These are phyloP conservation scores for Sphagnum tenellum DNA, from an alignment of 225 moss, liverwort and hornwort genomes.

Conservation along the genomic window DNA sequence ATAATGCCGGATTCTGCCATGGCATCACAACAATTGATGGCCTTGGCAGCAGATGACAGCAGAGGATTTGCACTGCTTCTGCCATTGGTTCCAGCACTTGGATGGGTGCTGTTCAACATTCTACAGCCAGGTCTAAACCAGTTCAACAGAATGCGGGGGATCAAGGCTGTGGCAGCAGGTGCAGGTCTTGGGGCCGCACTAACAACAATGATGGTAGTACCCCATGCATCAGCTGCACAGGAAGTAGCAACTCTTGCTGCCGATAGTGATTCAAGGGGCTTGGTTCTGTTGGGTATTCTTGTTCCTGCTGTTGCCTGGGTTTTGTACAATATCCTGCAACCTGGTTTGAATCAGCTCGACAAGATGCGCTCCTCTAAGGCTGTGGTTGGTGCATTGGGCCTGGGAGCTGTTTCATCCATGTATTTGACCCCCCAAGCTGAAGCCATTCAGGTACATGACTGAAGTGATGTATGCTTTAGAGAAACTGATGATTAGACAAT, in stretches of 20 bases:
- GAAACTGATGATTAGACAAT: no score
- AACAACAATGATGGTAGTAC: conserved; percentile 36
- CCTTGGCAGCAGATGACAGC: conserved; percentile 67
- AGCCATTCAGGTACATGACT: conserved; percentile 29
- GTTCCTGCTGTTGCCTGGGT: conserved; percentile 52
- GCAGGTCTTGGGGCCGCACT: conserved; percentile 48
- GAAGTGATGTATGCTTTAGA: no score
- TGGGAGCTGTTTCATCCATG: conserved; percentile 28
- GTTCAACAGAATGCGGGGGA: conserved; percentile 63
- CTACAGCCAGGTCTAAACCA: conserved; percentile 84
- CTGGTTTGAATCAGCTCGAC: conserved; percentile 49
- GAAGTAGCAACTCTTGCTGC: conserved; percentile 31
- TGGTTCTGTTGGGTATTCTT: conserved; percentile 41
- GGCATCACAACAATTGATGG: conserved; percentile 82
- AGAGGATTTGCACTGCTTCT: conserved; percentile 51
- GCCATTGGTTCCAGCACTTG: conserved; percentile 76
- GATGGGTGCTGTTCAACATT: conserved; percentile 97
- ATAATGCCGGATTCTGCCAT: conserved; percentile 76
- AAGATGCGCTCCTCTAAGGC: conserved; percentile 25
- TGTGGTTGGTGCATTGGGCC: conserved; percentile 37
- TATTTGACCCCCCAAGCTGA: conserved; percentile 43
- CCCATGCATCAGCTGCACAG: conserved; percentile 72
- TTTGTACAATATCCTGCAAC: conserved; percentile 50
- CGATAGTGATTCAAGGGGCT: conserved; percentile 31
- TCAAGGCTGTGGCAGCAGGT: conserved; percentile 64